These are phyloP conservation scores for Hemileccinum impolitum DNA, from an alignment of 768 basidiomycete genomes.

Conservation along the genomic window DNA sequence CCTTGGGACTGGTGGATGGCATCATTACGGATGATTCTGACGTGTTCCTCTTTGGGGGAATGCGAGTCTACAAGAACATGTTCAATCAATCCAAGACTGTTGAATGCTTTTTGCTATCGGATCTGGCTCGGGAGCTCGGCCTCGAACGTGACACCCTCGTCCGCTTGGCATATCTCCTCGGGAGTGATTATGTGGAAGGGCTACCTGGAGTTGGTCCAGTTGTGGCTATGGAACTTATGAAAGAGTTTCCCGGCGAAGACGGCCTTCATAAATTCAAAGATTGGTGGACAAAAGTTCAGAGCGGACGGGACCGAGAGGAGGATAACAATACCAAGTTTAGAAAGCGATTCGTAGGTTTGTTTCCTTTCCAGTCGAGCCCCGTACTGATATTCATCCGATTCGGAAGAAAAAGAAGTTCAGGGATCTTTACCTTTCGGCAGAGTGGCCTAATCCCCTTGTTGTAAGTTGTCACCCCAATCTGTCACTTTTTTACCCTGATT, in stretches of 20 bases:
- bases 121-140: conserved; percentile 84
- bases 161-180: conserved; percentile 87
- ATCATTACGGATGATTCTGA: conserved; percentile 99
- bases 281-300: conserved; percentile 95
- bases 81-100: conserved; percentile 99
- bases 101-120: conserved; percentile 85
- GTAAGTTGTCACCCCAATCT: conserved; percentile 43
- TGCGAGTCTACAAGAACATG: conserved; percentile 98
- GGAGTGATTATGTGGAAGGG: conserved; percentile 96
- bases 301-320: conserved; percentile 74
- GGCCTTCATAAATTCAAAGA: conserved; percentile 84
- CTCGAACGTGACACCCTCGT: conserved; percentile 84
- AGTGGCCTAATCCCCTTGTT: conserved; percentile 93
- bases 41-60: conserved; percentile 95
- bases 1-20: conserved; percentile 86
- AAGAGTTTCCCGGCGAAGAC: conserved; percentile 86
- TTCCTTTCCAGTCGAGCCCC: conserved; percentile 5
- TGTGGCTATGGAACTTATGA: conserved; percentile 91
- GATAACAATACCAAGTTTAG: conserved; percentile 78
- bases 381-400: conserved; percentile 10
- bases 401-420: conserved; percentile 89
- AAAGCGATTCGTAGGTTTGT: conserved; percentile 72
- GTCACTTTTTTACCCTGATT: conserved; percentile 1
- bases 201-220: conserved; percentile 92
- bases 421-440: conserved; percentile 68